Evolutionary conservation across 2,329 filamentous ascomycete genomes (phyloP).

Genomic region (Chaetomium strumarium): DNA sequence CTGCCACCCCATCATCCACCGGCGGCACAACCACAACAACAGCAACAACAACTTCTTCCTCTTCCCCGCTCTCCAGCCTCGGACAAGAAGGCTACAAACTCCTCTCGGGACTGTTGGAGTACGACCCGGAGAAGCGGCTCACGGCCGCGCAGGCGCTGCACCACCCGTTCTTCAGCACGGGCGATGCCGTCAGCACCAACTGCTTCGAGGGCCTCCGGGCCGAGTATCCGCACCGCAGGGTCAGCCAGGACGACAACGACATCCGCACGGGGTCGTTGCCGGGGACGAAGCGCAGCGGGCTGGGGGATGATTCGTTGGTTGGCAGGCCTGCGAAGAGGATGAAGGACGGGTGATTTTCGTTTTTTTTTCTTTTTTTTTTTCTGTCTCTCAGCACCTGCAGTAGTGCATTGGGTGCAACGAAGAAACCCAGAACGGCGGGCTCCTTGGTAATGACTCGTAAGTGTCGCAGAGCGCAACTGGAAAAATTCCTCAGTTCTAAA

Average conservation of each 20-base stretch:
- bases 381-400: no score
- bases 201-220: conserved; percentile 87
- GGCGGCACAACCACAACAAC: conserved; percentile 39
- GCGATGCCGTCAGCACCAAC: conserved; percentile 67
- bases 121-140: conserved; percentile 82
- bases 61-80: conserved; percentile 54
- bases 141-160: conserved; percentile 85
- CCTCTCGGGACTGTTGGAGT: conserved; percentile 77
- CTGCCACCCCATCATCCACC: conserved; percentile 35
- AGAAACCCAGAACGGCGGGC: no score
- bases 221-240: conserved; percentile 83
- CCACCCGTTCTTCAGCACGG: conserved; percentile 79
- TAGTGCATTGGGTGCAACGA: no score
- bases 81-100: conserved; percentile 76
- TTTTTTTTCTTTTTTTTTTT: no score
- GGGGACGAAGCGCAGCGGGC: conserved; percentile 80
- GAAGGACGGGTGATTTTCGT: conserved; percentile 42
- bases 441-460: no score
- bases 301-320: conserved; percentile 70
- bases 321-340: conserved; percentile 56
- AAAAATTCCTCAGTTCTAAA: no score
- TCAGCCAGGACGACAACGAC: conserved; percentile 93
- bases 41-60: no score
- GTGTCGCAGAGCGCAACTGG: no score
- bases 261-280: conserved; percentile 85